phyloP scores from a whole-genome alignment of 768 basidiomycete species.

The Lactifluus piperatus region DNA sequence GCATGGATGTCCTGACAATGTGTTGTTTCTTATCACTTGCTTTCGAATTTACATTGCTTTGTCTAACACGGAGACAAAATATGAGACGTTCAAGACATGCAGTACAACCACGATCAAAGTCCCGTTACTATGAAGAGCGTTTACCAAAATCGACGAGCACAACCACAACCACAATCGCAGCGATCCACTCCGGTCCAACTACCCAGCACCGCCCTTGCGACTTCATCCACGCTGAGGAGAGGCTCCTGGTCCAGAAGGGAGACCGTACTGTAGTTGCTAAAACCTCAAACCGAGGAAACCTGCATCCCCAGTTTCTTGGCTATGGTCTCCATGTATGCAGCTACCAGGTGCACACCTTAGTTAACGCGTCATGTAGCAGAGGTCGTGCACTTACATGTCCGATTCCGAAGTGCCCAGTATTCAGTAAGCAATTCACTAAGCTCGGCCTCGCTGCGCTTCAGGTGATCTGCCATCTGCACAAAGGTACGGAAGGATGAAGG shows the following conservation, averaged over 20 bases:
- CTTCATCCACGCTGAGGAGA: background rate
- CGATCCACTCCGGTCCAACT: no score
- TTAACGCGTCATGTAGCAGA: no score
- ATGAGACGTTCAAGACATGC: no score
- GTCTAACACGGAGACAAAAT: no score
- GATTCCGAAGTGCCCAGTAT: conserved; percentile 74
- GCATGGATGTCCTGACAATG: background rate
- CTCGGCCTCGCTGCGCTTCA: conserved; percentile 66
- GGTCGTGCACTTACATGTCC: conserved; percentile 46
- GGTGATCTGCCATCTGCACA: conserved; percentile 65
- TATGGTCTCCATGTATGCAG: conserved; percentile 81
- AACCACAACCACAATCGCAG: no score
- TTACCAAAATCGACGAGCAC: no score
- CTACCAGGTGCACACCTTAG: conserved; percentile 29
- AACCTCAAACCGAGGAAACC: conserved; percentile 18
- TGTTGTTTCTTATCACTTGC: background rate
- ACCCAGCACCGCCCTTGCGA: no score
- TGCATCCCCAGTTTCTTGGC: conserved; percentile 71
- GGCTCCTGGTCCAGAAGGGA: background rate
- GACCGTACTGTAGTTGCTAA: background rate
- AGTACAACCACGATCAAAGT: no score
- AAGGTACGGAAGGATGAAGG: background rate
- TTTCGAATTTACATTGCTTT: background rate
- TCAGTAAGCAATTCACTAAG: conserved; percentile 74
- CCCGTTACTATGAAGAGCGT: no score